Evolutionary conservation across 148 eudicot species (phyloP).

Genomic region (Camellia sinensis): DNA sequence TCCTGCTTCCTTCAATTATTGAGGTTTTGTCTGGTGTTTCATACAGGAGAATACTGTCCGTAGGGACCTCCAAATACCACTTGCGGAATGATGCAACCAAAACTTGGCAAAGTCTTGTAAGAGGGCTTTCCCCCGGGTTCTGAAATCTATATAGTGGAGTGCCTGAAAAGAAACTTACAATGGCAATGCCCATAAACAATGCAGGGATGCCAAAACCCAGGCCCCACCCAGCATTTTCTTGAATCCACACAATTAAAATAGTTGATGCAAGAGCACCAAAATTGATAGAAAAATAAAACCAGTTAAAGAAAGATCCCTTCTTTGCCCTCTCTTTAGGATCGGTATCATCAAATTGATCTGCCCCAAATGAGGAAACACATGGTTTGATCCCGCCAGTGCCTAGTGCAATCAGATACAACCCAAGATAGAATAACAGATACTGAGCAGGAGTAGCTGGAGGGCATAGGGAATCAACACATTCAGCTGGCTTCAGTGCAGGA

Average conservation of each 20-base stretch:
- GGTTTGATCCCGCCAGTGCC: conserved; percentile 63
- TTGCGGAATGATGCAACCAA: conserved; percentile 41
- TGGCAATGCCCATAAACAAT: conserved; percentile 42
- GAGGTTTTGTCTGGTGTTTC: conserved; percentile 39
- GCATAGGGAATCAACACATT: conserved; percentile 39
- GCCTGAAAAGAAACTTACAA: conserved; percentile 45
- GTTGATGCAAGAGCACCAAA: conserved; percentile 46
- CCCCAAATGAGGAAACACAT: conserved; percentile 55
- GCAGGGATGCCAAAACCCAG: conserved; percentile 48
- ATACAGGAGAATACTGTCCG: conserved; percentile 33
- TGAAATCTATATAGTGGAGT: conserved; percentile 49
- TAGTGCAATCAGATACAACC: conserved; percentile 51
- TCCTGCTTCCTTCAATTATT: conserved; percentile 42
- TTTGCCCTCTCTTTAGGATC: conserved; percentile 43
- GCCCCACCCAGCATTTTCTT: conserved; percentile 51
- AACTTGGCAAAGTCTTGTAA: conserved; percentile 51
- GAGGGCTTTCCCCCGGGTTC: conserved; percentile 46
- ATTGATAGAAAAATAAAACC: conserved; percentile 52
- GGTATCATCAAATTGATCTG: conserved; percentile 55
- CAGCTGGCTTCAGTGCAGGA: conserved; percentile 37
- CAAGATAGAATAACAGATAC: conserved; percentile 42
- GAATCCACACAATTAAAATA: conserved; percentile 46
- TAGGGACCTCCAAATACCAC: conserved; percentile 30
- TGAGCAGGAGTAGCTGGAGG: conserved; percentile 48
- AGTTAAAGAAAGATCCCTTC: conserved; percentile 52